A percentile compares a stretch with the other conserved stretches of the same genome.
Evolutionary conservation across 108 stramenopile genomes (phyloP).

Genomic region (Asterionellopsis glacialis): DNA sequence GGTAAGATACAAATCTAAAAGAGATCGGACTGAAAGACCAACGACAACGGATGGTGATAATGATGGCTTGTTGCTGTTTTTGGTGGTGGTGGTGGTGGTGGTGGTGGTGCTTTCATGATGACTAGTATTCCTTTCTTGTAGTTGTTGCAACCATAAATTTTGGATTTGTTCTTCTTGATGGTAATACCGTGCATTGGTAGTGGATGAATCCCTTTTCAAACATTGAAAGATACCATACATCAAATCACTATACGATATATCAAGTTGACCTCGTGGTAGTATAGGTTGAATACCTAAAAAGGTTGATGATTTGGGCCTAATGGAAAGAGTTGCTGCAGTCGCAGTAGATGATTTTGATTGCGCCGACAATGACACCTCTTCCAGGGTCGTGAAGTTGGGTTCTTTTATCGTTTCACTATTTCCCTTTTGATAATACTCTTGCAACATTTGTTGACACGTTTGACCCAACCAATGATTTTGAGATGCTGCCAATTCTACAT

Average conservation of each 20-base stretch:
- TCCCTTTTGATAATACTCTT: conserved; percentile 1
- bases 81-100: not conserved
- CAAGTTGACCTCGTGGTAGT: conserved; percentile 70
- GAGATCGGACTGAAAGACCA: conserved; percentile 69
- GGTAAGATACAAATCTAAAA: conserved; percentile 69
- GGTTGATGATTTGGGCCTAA: too few relatives aligned
- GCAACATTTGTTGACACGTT: conserved; percentile 10
- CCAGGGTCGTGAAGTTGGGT: too few relatives aligned
- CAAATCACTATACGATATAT: conserved; percentile 53
- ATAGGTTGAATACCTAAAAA: conserved; percentile 27
- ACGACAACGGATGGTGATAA: conserved; percentile 51
- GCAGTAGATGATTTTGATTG: too few relatives aligned
- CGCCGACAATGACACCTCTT: too few relatives aligned
- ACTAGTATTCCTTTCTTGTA: too few relatives aligned
- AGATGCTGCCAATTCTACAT: conserved; percentile 24
- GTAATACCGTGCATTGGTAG: not conserved
- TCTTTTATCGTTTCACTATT: too few relatives aligned
- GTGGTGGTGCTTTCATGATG: too few relatives aligned
- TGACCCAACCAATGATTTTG: conserved; percentile 19
- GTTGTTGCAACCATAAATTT: not conserved
- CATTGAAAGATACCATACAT: conserved; percentile 26
- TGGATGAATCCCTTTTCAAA: not conserved
- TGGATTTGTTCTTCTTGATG: conserved; percentile 9
- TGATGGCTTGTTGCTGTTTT: not conserved
- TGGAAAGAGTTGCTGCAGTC: too few relatives aligned